phyloP scores from a whole-genome alignment of 192 early-diverging fungal species.

The Rhizophlyctis rosea region DNA sequence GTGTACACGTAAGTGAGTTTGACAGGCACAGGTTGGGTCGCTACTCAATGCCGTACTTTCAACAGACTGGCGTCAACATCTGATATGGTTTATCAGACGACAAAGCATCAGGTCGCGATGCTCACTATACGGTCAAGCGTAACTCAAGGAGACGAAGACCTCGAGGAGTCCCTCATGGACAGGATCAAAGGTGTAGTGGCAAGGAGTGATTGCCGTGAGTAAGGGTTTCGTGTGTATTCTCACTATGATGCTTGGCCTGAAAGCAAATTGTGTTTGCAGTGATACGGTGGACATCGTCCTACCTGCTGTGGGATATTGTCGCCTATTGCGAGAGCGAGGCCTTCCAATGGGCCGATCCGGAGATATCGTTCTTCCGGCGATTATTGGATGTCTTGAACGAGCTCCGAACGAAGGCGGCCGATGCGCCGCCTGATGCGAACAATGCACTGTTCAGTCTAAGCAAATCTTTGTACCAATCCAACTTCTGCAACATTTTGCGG shows the following conservation, averaged over 20 bases:
- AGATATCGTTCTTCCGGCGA: neutral
- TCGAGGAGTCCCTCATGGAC: neutral
- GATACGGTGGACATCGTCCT: neutral
- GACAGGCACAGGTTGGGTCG: too few relatives aligned
- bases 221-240: neutral
- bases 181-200: neutral
- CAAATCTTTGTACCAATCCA: neutral
- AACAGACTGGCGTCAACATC: neutral
- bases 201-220: constrained; percentile 4
- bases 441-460: too few relatives aligned
- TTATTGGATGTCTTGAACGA: neutral
- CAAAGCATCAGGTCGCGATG: neutral
- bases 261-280: too few relatives aligned
- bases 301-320: constrained; percentile 5
- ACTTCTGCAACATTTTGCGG: neutral
- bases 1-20: constrained; percentile 9
- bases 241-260: neutral
- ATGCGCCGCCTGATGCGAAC: neutral
- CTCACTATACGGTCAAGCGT: neutral
- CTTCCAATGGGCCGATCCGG: neutral
- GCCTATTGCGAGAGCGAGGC: neutral
- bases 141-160: constrained; percentile 5
- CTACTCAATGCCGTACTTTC: neutral
- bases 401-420: neutral
- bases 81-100: constrained; percentile 12